Percentiles rank a stretch among this genome's conserved stretches.
These are phyloP conservation scores for Dictyostelium capitatum DNA, from an alignment of 78 protist genomes.

Conservation along the genomic window DNA sequence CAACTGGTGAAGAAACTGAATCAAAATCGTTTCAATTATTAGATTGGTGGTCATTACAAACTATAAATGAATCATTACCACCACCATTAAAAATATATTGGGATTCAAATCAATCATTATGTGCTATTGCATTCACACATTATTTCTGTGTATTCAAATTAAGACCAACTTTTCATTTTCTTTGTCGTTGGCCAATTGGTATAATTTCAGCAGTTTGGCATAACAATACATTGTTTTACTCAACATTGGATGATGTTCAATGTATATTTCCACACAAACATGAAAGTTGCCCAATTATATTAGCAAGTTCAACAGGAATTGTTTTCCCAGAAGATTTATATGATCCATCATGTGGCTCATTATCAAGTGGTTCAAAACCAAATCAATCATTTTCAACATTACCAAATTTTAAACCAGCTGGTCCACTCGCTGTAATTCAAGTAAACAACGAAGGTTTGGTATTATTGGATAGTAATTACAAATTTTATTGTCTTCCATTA, in stretches of 20 bases:
- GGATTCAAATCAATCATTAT: conserved; percentile 57
- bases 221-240: conserved; percentile 55
- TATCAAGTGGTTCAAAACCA: conserved; percentile 48
- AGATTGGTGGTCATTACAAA: conserved; percentile 78
- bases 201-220: conserved; percentile 73
- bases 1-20: conserved; percentile 63
- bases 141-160: conserved; percentile 51
- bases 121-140: conserved; percentile 41
- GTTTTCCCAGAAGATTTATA: conserved; percentile 67
- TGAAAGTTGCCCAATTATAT: conserved; percentile 49
- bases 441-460: conserved; percentile 64
- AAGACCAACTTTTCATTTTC: conserved; percentile 40
- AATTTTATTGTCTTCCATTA: conserved; percentile 64
- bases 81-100: conserved; percentile 74
- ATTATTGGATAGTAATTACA: conserved; percentile 37
- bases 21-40: conserved; percentile 49
- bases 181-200: conserved; percentile 54
- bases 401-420: conserved; percentile 57
- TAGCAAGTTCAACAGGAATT: conserved; percentile 26
- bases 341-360: conserved; percentile 36
- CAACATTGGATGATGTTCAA: conserved; percentile 63
- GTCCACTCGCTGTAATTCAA: conserved; percentile 29
- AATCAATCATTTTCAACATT: conserved; percentile 54
- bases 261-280: conserved; percentile 69
- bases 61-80: conserved; percentile 63